Conservation (phyloP, 495 filamentous ascomycete genomes). For the Schizothecium vesticola region DNA sequence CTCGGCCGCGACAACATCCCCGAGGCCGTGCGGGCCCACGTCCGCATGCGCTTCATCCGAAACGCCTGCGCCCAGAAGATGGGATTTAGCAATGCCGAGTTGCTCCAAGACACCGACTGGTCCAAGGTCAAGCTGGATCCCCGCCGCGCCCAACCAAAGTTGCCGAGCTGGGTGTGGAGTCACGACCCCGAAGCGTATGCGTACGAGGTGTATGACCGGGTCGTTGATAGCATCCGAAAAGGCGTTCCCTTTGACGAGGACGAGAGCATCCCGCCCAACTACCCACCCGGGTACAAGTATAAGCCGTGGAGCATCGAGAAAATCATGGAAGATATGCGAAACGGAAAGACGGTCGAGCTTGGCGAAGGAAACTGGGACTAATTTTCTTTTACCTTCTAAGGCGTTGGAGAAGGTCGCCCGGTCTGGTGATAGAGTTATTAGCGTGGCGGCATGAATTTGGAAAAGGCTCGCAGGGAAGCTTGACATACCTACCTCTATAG, state of each 20-base stretch:
- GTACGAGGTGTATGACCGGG: conserved; percentile 48
- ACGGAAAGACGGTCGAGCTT: conserved; percentile 31
- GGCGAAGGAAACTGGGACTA: conserved; percentile 39
- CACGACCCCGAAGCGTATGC: conserved; percentile 55
- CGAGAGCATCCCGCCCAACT: conserved; percentile 37
- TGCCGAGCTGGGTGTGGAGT: conserved; percentile 50
- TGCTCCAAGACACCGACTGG: conserved; percentile 56
- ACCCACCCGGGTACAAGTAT: conserved; percentile 41
- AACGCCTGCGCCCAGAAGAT: conserved; percentile 52
- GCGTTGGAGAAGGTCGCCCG: too few species aligned
- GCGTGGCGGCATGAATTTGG: not conserved
- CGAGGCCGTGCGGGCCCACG: conserved; percentile 44
- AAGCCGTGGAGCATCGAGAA: conserved; percentile 43
- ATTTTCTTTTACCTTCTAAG: not conserved
- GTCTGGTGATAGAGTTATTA: not conserved
- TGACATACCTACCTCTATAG: too few species aligned
- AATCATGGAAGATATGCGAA: conserved; percentile 35
- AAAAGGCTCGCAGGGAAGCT: too few species aligned
- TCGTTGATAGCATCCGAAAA: conserved; percentile 34
- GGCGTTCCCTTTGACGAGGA: conserved; percentile 37
- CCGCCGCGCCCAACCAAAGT: conserved; percentile 42
- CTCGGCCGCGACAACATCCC: conserved; percentile 57
- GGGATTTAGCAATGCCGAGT: conserved; percentile 51
- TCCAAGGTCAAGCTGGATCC: conserved; percentile 49
- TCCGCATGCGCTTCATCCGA: conserved; percentile 50